Percentiles rank a stretch among this genome's conserved stretches.
Conservation (phyloP, 352 stramenopile genomes). For the Pythium vanterpoolii region DNA sequence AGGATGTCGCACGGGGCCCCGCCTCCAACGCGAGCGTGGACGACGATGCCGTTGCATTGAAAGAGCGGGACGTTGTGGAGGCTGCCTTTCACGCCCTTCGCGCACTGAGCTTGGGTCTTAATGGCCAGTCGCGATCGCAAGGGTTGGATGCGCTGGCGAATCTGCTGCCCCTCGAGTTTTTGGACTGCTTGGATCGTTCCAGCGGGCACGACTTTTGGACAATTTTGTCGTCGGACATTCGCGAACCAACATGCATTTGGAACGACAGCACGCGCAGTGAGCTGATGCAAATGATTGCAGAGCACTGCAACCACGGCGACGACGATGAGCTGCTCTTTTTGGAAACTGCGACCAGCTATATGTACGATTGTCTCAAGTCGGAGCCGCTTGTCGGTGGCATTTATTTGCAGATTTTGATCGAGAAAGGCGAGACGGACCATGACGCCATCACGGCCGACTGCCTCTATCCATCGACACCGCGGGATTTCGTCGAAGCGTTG, state of each 20-base stretch:
- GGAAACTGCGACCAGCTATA: conserved; percentile 67
- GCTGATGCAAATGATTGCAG: conserved; percentile 69
- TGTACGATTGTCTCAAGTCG: conserved; percentile 76
- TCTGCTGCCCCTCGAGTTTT: conserved; percentile 67
- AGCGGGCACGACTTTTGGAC: conserved; percentile 74
- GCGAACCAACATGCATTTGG: conserved; percentile 77
- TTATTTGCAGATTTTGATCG: conserved; percentile 63
- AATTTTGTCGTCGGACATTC: conserved; percentile 66
- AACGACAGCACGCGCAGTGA: conserved; percentile 58
- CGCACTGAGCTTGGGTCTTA: conserved; percentile 51
- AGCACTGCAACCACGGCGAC: conserved; percentile 58
- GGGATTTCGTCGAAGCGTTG: conserved; percentile 58
- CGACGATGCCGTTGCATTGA: conserved; percentile 41
- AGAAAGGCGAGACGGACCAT: conserved; percentile 40
- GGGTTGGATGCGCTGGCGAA: conserved; percentile 61
- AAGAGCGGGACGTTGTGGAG: conserved; percentile 73
- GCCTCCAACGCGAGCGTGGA: conserved; percentile 27
- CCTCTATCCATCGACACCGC: conserved; percentile 47
- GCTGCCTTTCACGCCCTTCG: conserved; percentile 65
- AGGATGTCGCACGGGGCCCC: conserved; percentile 44
- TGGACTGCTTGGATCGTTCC: conserved; percentile 67
- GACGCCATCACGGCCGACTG: conserved; percentile 47
- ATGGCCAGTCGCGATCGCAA: conserved; percentile 48
- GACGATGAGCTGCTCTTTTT: conserved; percentile 59
- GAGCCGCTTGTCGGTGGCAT: conserved; percentile 70